Evolutionary conservation across 2,329 filamentous ascomycete genomes (phyloP).

Genomic region (Rutstroemia sp.): DNA sequence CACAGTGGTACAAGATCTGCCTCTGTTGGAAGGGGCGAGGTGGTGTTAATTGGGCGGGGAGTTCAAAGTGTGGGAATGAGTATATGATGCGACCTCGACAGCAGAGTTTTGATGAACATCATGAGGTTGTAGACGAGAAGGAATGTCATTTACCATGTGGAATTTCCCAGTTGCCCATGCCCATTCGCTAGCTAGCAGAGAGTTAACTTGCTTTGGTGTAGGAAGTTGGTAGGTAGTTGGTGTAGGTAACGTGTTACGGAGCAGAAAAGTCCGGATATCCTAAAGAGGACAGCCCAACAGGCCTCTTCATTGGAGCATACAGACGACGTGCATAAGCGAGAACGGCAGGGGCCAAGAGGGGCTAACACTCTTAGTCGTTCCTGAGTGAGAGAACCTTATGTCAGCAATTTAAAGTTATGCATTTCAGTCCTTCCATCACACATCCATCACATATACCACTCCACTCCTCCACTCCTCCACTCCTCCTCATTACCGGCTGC

Average conservation of each 20-base stretch:
- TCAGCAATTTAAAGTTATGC: background rate
- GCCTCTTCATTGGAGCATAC: background rate
- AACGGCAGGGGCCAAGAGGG: background rate
- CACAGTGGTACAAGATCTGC: background rate
- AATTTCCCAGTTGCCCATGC: background rate
- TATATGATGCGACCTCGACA: no score
- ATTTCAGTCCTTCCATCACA: background rate
- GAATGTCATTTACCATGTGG: background rate
- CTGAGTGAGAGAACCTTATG: background rate
- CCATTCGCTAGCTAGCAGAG: background rate
- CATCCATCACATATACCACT: no score
- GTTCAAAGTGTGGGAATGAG: background rate
- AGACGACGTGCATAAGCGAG: slow-evolving; percentile 10
- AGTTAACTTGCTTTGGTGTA: background rate
- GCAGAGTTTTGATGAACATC: background rate
- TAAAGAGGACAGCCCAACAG: background rate
- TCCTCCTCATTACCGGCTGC: no score
- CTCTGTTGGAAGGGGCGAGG: background rate
- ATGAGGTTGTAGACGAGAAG: background rate
- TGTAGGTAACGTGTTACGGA: slow-evolving; percentile 6
- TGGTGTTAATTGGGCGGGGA: background rate
- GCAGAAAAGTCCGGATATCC: background rate
- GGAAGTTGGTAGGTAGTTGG: background rate
- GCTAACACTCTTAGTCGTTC: background rate
- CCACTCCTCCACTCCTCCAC: no score